Base-by-base conservation (phyloP, 768 basidiomycete genomes). In the Roridomyces roridus region DNA sequence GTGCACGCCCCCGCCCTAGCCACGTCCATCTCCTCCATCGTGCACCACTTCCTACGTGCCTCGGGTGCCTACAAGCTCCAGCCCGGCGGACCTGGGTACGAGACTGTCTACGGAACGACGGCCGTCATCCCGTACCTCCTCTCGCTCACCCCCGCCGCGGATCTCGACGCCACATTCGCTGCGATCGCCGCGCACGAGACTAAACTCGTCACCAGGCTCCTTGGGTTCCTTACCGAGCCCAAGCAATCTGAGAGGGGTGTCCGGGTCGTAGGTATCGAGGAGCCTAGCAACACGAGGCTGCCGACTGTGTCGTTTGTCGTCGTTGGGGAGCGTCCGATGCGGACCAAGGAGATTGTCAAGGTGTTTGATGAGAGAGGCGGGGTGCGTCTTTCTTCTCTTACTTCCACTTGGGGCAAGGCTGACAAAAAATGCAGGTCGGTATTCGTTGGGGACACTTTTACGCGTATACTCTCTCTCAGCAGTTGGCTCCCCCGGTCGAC, bases 361-460 rank as follows among this genome's bases (percentile, higher is more conserved):
- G 74, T 74, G 15, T 89, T 91, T 62, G 90, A 92, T 67, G 67
- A 77, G 64, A 84, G 80, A 46, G 84, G 84, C 21, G 77, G 78
- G 31, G 91, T 91, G 51, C 65, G 87, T 79, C 1, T 8, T 48
- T 29, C 52, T 31, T 49, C 31, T 52, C 57, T 24, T 34, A 6
- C 18, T 21, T 34, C 25, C 9, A n/a, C n/a, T n/a, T n/a, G n/a
- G n/a, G n/a, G n/a, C n/a, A n/a, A n/a, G n/a, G 43, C 5, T 37
- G 26, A 31, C 29, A 14, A 6, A 31, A 31, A 14, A 6, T 31
- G n/a, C 62, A 92, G 91, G 80, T 91, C 43, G 91, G 91, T 0
- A 88, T 92, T 55, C 86, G 88, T 20, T 90, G 81, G 54, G 91
- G 91, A 1, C 86, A 92, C 67, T 91, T 88, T 66, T 91, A 92